phyloP scores from a whole-genome alignment of 1,284 basidiomycete genomes.

The Melampsora abietis-canadensis region DNA sequence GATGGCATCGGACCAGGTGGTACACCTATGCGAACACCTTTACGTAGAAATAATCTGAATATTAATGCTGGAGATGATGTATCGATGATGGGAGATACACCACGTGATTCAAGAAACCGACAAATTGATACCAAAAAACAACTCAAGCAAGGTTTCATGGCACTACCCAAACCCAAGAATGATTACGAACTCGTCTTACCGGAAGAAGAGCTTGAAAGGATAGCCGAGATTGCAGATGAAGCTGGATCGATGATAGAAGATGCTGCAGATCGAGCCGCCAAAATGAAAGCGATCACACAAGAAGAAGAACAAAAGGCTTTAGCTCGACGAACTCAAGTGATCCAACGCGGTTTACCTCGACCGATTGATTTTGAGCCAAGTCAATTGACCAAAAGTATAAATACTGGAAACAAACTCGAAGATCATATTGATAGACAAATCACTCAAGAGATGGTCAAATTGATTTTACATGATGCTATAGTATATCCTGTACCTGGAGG shows the following conservation, averaged over 20 bases:
- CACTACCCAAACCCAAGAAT: conserved; percentile 87
- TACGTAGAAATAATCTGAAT: conserved; percentile 75
- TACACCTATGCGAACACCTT: conserved; percentile 83
- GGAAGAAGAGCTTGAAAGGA: conserved; percentile 71
- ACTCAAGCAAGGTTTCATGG: conserved; percentile 75
- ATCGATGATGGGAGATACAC: conserved; percentile 64
- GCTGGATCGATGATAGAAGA: conserved; percentile 68
- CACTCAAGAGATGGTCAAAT: conserved; percentile 71
- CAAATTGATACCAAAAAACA: conserved; percentile 66
- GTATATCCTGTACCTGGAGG: conserved; percentile 79
- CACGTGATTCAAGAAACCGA: conserved; percentile 65
- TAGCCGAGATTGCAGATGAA: conserved; percentile 55
- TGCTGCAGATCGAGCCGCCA: conserved; percentile 85
- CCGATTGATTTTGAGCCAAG: conserved; percentile 67
- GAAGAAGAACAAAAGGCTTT: conserved; percentile 74
- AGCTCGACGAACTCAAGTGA: conserved; percentile 73
- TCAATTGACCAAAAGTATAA: conserved; percentile 58
- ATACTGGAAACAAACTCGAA: conserved; percentile 56
- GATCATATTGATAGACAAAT: conserved; percentile 63
- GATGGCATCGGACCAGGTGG: conserved; percentile 57
- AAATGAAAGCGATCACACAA: conserved; percentile 65
- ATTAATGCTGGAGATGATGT: conserved; percentile 72
- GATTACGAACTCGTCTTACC: conserved; percentile 94
- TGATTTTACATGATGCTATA: conserved; percentile 85
- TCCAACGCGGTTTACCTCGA: conserved; percentile 79